Evolutionary conservation across 129 eudicot species (phyloP).

Genomic region (Flaveria robusta): DNA sequence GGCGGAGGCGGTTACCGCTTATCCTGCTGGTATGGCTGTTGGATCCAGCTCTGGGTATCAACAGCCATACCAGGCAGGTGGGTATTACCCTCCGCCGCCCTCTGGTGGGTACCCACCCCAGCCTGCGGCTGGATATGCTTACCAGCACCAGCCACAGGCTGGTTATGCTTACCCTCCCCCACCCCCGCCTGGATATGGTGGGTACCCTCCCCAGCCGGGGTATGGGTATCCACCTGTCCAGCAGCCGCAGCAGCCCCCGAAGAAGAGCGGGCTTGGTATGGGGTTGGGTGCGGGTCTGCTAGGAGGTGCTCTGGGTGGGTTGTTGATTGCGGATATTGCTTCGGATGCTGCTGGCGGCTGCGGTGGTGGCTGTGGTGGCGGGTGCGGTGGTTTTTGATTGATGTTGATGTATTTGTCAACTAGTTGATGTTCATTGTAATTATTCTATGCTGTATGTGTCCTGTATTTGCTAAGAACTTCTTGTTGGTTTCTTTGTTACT

Average conservation of each 20-base stretch:
- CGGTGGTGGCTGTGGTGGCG: constrained; percentile 43
- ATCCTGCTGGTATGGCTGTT: constrained; percentile 37
- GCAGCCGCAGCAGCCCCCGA: constrained; percentile 46
- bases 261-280: constrained; percentile 45
- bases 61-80: constrained; percentile 29
- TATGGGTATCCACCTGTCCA: constrained; percentile 44
- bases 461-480: not conserved
- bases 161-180: constrained; percentile 54
- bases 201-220: constrained; percentile 38
- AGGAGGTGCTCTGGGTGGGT: constrained; percentile 68
- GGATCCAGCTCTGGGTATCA: constrained; percentile 41
- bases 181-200: constrained; percentile 38
- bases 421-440: not conserved
- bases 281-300: constrained; percentile 69
- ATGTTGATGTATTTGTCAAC: not conserved
- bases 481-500: not conserved
- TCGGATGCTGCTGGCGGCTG: constrained; percentile 43
- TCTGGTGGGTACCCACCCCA: constrained; percentile 40
- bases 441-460: not conserved
- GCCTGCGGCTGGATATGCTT: constrained; percentile 27
- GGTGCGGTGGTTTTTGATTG: constrained; percentile 39
- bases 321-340: constrained; percentile 55
- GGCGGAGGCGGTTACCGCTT: constrained; percentile 40
- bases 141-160: constrained; percentile 30
- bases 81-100: constrained; percentile 27